Base-by-base conservation (phyloP, 2,329 filamentous ascomycete species). In the Venturia carpophila region DNA sequence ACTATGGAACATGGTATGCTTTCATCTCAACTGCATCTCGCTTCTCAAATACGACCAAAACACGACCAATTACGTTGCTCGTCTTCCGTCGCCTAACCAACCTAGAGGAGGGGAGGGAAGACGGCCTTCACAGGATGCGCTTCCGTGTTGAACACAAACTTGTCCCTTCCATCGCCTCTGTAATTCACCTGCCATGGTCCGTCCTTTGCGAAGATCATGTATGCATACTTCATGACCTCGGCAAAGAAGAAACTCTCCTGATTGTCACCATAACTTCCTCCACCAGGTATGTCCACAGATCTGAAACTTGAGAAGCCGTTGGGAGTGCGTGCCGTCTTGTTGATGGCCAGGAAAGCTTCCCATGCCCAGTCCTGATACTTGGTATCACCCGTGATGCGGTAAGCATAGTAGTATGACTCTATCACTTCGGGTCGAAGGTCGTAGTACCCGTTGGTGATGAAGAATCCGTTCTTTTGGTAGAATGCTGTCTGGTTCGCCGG, bases 221-320 rank as follows among this genome's bases (percentile, higher is more conserved):
- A 95, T 65, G 83, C 79, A 74, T 95, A 95, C 80, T 96, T 96
- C 74, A 96, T 73, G 68, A 92, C 88, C 79, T 96, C 91, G 0
- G 91, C 91, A 74, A 95, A 91, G 79, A 89, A 87, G 78, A 94
- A 96, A 71, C 88, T 92, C 77, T 96, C 90, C 80, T 93, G 89
- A 73, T 88, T 87, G 73, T 96, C 84, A 52, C 76, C 75, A 66
- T 82, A 85, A 0, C 76, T 75, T 0, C 88, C 89, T 11, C 89
- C 90, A 39, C 79, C 80, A 3, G 71, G 70, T 3, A 75, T 77
- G 69, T 89, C 90, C 58, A 95, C 89, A 72, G 95, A 75, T 0
- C 70, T 73, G 65, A 95, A 78, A 39, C 83, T 81, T 15, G 83
- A 83, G 75, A 86, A 95, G 9, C 89, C 91, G 27, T 83, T 86